Evolutionary conservation across 768 basidiomycete genomes (phyloP).

Genomic region (Suillus clintonianus): DNA sequence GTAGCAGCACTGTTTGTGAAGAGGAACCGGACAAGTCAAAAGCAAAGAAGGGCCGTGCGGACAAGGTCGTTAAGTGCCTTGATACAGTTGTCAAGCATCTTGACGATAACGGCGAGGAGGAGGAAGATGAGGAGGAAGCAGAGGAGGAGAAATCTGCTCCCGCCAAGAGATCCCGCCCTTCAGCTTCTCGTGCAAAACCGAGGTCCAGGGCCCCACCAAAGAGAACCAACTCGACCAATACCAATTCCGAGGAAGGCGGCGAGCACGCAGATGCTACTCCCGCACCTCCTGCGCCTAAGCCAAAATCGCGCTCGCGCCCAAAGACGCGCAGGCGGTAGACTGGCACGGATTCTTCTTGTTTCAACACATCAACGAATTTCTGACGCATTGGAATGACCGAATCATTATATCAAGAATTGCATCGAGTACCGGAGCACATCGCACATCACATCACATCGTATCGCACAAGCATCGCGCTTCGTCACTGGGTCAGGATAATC

Average conservation of each 20-base stretch:
- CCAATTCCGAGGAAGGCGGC: constrained; percentile 17
- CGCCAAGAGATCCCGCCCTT: constrained; percentile 20
- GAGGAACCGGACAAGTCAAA: constrained; percentile 28
- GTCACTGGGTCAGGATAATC: constrained; percentile 7
- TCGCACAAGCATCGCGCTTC: constrained; percentile 2
- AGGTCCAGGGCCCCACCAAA: constrained; percentile 16
- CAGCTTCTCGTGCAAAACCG: constrained; percentile 24
- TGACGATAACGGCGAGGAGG: constrained; percentile 12
- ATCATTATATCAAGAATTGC: constrained; percentile 10
- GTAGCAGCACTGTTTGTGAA: constrained; percentile 35
- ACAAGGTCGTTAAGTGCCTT: background rate
- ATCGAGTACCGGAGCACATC: constrained; percentile 18
- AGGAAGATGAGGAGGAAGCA: constrained; percentile 15
- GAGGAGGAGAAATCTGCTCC: constrained; percentile 11
- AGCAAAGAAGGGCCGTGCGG: constrained; percentile 12
- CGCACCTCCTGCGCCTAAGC: constrained; percentile 22
- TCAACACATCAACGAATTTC: constrained; percentile 3
- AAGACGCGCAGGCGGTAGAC: constrained; percentile 32
- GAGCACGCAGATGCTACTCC: constrained; percentile 15
- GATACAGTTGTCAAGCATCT: background rate
- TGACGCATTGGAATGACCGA: background rate
- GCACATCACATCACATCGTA: constrained; percentile 12
- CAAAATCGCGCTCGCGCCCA: constrained; percentile 31
- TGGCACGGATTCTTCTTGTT: constrained; percentile 2
- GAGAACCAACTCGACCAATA: constrained; percentile 6